Evolutionary conservation across 192 early-diverging fungal genomes (phyloP), one percentile per base, ranked within the genome.

Genomic region (Rhizophagus prolifer): DNA sequence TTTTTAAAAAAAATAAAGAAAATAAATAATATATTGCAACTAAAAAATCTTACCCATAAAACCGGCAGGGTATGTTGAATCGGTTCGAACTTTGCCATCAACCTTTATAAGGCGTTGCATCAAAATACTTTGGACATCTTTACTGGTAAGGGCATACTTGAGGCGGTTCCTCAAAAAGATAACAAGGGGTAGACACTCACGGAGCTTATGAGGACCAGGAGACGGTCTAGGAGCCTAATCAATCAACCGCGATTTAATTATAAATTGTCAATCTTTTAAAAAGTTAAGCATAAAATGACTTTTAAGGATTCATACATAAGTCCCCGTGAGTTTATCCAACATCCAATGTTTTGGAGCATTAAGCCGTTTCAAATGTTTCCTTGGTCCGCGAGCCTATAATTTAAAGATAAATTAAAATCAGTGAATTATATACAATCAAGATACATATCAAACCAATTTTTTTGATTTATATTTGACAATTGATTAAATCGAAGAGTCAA

Each of bases 341-440:
- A 99, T 97, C 98, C 98, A 99, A 92, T 98, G 96, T 92, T 96
- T 96, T 87, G 98, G 98, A 62, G 98, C 96, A 82, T 87, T 88
- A 79, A 99, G 92, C 81, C 98, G 95, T 95, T 99, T 99, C 92
- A 99, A 90, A 88, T 99, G 98, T 92, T 99, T 98, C 91, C 96
- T 97, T 75, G 95, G 96, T 87, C 98, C 98, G 81, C 98, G 95
- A 86, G 91, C 91, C 95, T 88, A 83, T 47, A 21, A 79, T 21
- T 41, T 26, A 72, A 10, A 62, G 38, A 61, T 73, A 78, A 41
- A 60, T 30, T 30, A 19, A 16, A 26, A 16, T 34, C 21, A 72
- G 26, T 71, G 28, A 34, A 26, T 41, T 21, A 30, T 46, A 70
- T 46, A 36, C 5, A 25, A 70, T 46, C 41, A 44, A 44, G 41